Percentiles rank a stretch among this genome's conserved stretches.
Conservation (phyloP, 139 green algal genomes). For the Tetraselmis chui region DNA sequence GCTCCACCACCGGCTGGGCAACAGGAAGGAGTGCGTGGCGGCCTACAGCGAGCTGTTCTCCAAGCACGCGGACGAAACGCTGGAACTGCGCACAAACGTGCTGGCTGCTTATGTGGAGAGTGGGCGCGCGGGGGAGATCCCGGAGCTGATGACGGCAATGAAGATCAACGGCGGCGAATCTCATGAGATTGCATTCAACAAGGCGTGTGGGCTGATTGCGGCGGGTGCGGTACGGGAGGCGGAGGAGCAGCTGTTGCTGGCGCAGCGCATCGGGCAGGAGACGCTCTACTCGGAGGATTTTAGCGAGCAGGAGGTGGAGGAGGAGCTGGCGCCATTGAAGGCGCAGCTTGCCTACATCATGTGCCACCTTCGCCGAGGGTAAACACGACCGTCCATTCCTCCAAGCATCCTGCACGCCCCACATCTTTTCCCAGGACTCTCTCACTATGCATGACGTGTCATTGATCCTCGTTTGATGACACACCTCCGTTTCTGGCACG, state of each 20-base stretch:
- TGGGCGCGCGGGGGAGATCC: conserved; percentile 49
- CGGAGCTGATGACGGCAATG: conserved; percentile 60
- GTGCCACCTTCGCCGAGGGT: too few species aligned
- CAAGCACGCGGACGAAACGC: conserved; percentile 28
- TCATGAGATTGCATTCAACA: conserved; percentile 83
- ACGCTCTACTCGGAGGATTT: conserved; percentile 80
- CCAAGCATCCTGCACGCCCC: too few species aligned
- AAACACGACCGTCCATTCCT: too few species aligned
- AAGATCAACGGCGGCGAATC: conserved; percentile 42
- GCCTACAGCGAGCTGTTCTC: conserved; percentile 52
- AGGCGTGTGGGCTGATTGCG: conserved; percentile 59
- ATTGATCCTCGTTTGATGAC: too few species aligned
- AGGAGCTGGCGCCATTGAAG: conserved; percentile 73
- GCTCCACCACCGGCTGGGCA: conserved; percentile 70
- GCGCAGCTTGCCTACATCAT: conserved; percentile 75
- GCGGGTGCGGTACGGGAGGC: conserved; percentile 41
- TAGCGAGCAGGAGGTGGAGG: conserved; percentile 71
- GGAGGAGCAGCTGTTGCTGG: conserved; percentile 65
- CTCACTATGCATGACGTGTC: too few species aligned
- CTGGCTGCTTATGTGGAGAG: conserved; percentile 73
- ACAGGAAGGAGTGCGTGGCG: conserved; percentile 41
- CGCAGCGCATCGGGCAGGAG: conserved; percentile 66
- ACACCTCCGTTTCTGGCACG: too few species aligned
- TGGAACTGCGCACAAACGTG: conserved; percentile 77
- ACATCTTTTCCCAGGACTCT: too few species aligned